Conservation (phyloP, 768 basidiomycete species). For the Pleurotus tuber-regium region DNA sequence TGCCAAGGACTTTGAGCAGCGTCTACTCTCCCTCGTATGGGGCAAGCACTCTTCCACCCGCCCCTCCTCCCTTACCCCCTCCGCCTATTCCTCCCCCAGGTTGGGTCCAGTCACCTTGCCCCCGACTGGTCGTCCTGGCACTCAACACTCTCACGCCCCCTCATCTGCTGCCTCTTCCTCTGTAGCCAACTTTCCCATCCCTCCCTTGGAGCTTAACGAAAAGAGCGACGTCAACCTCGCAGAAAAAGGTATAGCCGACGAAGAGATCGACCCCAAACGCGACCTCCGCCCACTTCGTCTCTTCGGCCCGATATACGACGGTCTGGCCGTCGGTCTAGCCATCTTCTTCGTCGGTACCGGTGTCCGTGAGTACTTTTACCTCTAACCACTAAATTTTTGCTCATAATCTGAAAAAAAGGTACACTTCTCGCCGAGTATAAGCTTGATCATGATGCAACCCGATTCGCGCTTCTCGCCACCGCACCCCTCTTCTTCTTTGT, state of each 20-base stretch:
- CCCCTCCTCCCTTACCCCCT: conserved; percentile 11
- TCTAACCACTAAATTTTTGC: too few species aligned
- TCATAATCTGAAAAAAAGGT: conserved; percentile 54
- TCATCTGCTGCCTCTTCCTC: conserved; percentile 17
- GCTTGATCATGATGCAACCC: conserved; percentile 56
- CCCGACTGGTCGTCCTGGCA: conserved; percentile 37
- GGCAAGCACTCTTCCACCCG: conserved; percentile 32
- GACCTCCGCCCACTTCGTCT: conserved; percentile 13
- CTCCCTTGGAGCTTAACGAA: conserved; percentile 29
- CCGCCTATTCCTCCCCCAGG: conserved; percentile 39
- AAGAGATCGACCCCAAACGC: conserved; percentile 18
- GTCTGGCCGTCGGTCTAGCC: background rate
- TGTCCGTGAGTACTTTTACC: conserved; percentile 17
- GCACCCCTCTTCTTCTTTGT: conserved; percentile 75
- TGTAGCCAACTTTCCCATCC: background rate
- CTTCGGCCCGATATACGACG: conserved; percentile 12
- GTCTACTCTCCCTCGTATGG: conserved; percentile 84
- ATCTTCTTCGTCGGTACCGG: background rate
- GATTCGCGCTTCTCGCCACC: conserved; percentile 67
- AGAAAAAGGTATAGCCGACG: conserved; percentile 19
- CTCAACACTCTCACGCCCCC: conserved; percentile 14
- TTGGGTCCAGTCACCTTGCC: conserved; percentile 51
- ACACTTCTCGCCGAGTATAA: conserved; percentile 66
- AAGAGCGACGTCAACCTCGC: conserved; percentile 19
- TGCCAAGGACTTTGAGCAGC: conserved; percentile 71